Evolutionary conservation across 805 yeast species (phyloP).

Genomic region (Dipodascopsis uninucleata): DNA sequence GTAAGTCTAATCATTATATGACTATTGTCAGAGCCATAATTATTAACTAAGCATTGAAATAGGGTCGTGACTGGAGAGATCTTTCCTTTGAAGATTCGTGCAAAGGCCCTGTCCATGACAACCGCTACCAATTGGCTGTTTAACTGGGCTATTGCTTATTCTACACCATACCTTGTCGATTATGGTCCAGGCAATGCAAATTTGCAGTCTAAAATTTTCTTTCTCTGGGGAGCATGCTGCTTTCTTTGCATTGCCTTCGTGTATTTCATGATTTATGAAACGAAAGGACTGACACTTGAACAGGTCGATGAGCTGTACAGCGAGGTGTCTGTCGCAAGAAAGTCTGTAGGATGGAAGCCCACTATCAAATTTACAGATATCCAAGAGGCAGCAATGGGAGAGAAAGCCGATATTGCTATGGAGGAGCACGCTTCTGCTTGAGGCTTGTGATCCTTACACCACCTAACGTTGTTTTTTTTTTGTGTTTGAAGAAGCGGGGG

Average conservation of each 20-base stretch:
- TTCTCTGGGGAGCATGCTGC: conserved; percentile 32
- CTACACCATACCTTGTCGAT: conserved; percentile 69
- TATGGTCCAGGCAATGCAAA: conserved; percentile 43
- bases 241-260: conserved; percentile 54
- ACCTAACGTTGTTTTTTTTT: too few species aligned
- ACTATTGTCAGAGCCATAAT: too few species aligned
- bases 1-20: conserved; percentile 45
- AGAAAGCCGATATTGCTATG: too few species aligned
- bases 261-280: conserved; percentile 56
- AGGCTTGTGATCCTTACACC: too few species aligned
- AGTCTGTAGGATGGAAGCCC: conserved; percentile 5
- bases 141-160: conserved; percentile 68
- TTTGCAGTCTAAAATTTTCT: background rate
- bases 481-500: too few species aligned
- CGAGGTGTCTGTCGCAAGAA: conserved; percentile 25
- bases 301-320: conserved; percentile 61
- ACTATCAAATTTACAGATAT: conserved; percentile 1
- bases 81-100: conserved; percentile 71
- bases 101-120: conserved; percentile 65
- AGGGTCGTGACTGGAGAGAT: conserved; percentile 56
- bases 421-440: too few species aligned
- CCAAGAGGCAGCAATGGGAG: too few species aligned
- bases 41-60: too few species aligned
- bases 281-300: conserved; percentile 64
- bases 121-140: conserved; percentile 78